Percentiles rank a stretch among this genome's conserved stretches.
Conservation (phyloP, 2,329 filamentous ascomycete species). For the Diaporthe eres region DNA sequence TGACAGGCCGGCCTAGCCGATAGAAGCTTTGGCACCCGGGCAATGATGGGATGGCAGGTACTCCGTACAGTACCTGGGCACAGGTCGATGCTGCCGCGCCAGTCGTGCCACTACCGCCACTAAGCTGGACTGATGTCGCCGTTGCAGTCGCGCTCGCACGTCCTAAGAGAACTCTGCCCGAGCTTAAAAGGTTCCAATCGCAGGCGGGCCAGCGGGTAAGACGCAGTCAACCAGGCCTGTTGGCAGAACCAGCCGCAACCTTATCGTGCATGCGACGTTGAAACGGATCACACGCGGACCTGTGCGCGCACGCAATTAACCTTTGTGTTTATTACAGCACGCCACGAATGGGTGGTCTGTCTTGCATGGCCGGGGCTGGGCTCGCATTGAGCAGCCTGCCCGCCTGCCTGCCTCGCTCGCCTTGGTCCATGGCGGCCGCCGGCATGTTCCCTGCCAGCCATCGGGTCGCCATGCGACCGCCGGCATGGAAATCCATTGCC, state of each 20-base stretch:
- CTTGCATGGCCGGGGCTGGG: constrained; percentile 23
- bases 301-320: constrained; percentile 15
- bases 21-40: constrained; percentile 27
- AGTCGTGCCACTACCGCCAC: constrained; percentile 4
- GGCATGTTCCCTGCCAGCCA: constrained; percentile 8
- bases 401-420: constrained; percentile 14
- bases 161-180: constrained; percentile 23
- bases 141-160: constrained; percentile 32
- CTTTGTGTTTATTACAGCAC: constrained; percentile 30
- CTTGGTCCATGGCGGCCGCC: neutral
- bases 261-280: constrained; percentile 23
- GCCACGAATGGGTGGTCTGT: constrained; percentile 13
- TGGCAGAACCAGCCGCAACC: constrained; percentile 24
- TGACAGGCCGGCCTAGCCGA: constrained; percentile 30
- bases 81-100: constrained; percentile 12
- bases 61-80: constrained; percentile 11
- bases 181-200: constrained; percentile 28
- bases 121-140: constrained; percentile 21
- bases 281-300: constrained; percentile 17
- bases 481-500: constrained; percentile 18
- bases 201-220: neutral
- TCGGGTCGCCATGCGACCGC: constrained; percentile 17
- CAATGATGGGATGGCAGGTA: constrained; percentile 32
- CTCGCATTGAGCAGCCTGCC: constrained; percentile 29
- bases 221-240: neutral